Evolutionary conservation across 768 basidiomycete species (phyloP).

Genomic region (Leccinum arenicola): DNA sequence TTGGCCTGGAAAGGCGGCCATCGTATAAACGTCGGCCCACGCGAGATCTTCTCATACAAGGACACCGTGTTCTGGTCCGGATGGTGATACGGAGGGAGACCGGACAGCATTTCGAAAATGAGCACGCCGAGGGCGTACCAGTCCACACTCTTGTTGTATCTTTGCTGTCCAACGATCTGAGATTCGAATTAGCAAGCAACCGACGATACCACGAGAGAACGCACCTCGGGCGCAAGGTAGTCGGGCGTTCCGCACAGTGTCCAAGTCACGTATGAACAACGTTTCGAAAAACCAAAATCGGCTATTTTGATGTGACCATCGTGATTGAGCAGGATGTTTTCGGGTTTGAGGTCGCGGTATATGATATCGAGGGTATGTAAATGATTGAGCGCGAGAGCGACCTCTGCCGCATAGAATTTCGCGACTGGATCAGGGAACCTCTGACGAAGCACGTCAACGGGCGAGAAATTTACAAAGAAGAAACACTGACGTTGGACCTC

Average conservation of each 20-base stretch:
- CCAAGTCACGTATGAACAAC: slow-evolving; percentile 84
- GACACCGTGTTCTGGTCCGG: slow-evolving; percentile 78
- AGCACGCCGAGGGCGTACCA: slow-evolving; percentile 99
- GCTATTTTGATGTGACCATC: slow-evolving; percentile 97
- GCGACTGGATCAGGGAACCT: slow-evolving; percentile 96
- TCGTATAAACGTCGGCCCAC: slow-evolving; percentile 67
- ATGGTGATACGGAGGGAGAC: slow-evolving; percentile 93
- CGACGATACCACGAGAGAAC: slow-evolving; percentile 21
- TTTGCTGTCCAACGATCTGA: slow-evolving; percentile 73
- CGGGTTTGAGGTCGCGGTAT: slow-evolving; percentile 97
- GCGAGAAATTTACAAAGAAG: slow-evolving; percentile 11
- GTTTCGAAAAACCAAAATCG: slow-evolving; percentile 95
- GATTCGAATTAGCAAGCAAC: slow-evolving; percentile 6
- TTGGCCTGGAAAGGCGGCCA: slow-evolving; percentile 77
- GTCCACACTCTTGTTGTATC: slow-evolving; percentile 96
- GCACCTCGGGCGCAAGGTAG: slow-evolving; percentile 93
- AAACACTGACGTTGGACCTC: slow-evolving; percentile 71
- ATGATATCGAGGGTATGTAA: slow-evolving; percentile 86
- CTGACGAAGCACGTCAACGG: slow-evolving; percentile 36
- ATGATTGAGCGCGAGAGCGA: slow-evolving; percentile 89
- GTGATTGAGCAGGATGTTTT: slow-evolving; percentile 90
- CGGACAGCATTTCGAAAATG: slow-evolving; percentile 97
- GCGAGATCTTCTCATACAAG: slow-evolving; percentile 89
- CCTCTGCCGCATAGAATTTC: slow-evolving; percentile 96
- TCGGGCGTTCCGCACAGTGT: slow-evolving; percentile 96